Percentiles rank a stretch among this genome's conserved stretches.
phyloP scores from a whole-genome alignment of 1,284 basidiomycete species.

The Ustilago shanxiensis region DNA sequence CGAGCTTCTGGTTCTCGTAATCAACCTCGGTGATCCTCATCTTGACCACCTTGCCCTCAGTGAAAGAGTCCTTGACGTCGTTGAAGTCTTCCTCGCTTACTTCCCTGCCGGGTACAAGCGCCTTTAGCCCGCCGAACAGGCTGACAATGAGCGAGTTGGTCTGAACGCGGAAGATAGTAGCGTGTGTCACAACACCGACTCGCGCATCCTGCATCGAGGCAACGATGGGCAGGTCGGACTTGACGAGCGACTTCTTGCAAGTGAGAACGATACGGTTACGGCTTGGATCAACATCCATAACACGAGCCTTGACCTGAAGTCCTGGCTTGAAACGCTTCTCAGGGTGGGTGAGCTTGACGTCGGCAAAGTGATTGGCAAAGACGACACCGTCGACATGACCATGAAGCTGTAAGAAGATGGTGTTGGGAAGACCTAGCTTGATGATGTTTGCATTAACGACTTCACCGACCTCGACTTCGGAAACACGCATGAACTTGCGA shows the following conservation, averaged over 20 bases:
- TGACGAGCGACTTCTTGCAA: slow-evolving; percentile 90
- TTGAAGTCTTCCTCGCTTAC: slow-evolving; percentile 52
- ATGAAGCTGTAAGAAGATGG: slow-evolving; percentile 66
- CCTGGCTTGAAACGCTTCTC: slow-evolving; percentile 88
- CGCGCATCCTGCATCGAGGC: slow-evolving; percentile 79
- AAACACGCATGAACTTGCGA: slow-evolving; percentile 87
- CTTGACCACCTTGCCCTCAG: slow-evolving; percentile 81
- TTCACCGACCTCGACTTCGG: slow-evolving; percentile 75
- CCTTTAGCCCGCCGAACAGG: slow-evolving; percentile 85
- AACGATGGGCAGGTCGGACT: slow-evolving; percentile 75
- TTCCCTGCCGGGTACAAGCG: slow-evolving; percentile 76
- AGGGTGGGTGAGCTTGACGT: slow-evolving; percentile 79
- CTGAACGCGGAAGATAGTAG: slow-evolving; percentile 76
- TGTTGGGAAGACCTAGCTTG: slow-evolving; percentile 57
- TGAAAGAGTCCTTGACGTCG: slow-evolving; percentile 76
- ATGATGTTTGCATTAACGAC: slow-evolving; percentile 57
- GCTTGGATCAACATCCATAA: slow-evolving; percentile 86
- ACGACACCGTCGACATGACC: slow-evolving; percentile 81
- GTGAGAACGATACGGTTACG: slow-evolving; percentile 87
- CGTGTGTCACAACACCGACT: slow-evolving; percentile 82
- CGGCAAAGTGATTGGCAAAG: slow-evolving; percentile 92
- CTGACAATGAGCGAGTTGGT: slow-evolving; percentile 63
- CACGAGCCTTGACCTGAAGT: slow-evolving; percentile 84
- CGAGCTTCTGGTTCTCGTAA: slow-evolving; percentile 77
- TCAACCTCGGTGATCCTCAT: slow-evolving; percentile 85